Percentiles rank a stretch among this genome's conserved stretches.
Conservation (phyloP, 129 eudicot genomes). For the Dittrichia graveolens region DNA sequence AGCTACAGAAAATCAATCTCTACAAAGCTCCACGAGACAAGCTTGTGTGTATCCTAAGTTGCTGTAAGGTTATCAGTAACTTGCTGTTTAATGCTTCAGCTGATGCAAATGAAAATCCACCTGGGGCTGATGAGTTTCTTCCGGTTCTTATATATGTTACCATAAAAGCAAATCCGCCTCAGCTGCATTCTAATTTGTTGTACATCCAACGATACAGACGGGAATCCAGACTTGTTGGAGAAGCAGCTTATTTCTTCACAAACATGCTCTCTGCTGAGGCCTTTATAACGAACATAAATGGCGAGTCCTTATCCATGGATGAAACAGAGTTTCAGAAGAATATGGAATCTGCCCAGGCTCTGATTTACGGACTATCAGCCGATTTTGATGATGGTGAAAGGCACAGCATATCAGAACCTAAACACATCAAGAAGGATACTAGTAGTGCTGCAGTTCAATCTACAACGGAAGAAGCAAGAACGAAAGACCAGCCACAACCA, state of each 20-base stretch:
- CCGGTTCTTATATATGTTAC: conserved; percentile 91
- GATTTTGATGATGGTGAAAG: conserved; percentile 40
- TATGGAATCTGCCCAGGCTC: conserved; percentile 81
- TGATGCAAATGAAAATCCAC: conserved; percentile 71
- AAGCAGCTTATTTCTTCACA: conserved; percentile 84
- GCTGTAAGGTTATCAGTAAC: conserved; percentile 95
- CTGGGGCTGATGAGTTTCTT: conserved; percentile 96
- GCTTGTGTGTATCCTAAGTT: conserved; percentile 82
- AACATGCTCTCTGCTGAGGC: conserved; percentile 90
- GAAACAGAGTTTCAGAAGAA: conserved; percentile 77
- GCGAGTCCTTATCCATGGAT: conserved; percentile 84
- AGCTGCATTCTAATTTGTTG: conserved; percentile 75
- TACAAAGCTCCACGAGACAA: conserved; percentile 96
- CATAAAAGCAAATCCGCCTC: conserved; percentile 96
- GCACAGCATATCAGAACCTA: conserved; percentile 33
- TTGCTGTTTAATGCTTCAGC: conserved; percentile 76
- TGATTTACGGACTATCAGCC: conserved; percentile 57
- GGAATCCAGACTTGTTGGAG: conserved; percentile 73
- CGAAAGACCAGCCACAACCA: conserved; percentile 30
- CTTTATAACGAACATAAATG: conserved; percentile 66
- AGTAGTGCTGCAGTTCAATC: conserved; percentile 16
- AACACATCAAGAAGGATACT: conserved; percentile 26
- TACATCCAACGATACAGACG: conserved; percentile 81
- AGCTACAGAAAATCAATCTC: conserved; percentile 88
- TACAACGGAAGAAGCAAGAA: conserved; percentile 32